phyloP scores from a whole-genome alignment of 352 stramenopile genomes.

The Phytopythium kandeliae region DNA sequence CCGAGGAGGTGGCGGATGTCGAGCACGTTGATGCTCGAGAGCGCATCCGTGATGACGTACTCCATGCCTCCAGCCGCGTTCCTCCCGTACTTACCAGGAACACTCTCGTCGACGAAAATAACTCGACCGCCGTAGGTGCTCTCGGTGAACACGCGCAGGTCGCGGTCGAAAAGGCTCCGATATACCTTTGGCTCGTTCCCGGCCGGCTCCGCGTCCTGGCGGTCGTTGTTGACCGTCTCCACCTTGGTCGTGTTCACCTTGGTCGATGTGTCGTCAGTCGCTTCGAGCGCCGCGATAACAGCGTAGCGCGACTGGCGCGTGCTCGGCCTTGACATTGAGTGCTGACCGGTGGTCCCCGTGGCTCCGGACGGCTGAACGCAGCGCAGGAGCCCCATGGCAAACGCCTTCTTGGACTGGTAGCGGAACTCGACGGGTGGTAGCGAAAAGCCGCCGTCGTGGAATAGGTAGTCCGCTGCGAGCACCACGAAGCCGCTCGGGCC shows the following conservation, averaged over 20 bases:
- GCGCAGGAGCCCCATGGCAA: constrained; percentile 9
- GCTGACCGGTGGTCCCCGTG: too few relatives aligned
- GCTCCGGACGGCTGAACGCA: too few relatives aligned
- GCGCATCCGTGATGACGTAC: constrained; percentile 19
- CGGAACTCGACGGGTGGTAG: neutral
- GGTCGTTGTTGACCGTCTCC: too few relatives aligned
- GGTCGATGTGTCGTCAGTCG: neutral
- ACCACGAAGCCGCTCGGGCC: constrained; percentile 15
- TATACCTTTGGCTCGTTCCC: constrained; percentile 5
- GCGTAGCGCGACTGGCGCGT: neutral
- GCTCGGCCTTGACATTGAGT: neutral
- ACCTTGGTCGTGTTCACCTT: neutral
- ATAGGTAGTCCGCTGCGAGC: constrained; percentile 18
- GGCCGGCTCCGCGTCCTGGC: too few relatives aligned
- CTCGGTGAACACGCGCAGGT: constrained; percentile 13
- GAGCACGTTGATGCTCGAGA: constrained; percentile 20
- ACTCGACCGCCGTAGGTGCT: constrained; percentile 15
- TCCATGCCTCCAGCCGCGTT: constrained; percentile 1
- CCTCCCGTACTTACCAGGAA: constrained; percentile 9
- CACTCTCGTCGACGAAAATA: constrained; percentile 17
- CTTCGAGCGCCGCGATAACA: neutral
- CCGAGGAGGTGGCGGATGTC: constrained; percentile 28
- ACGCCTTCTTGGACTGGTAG: constrained; percentile 5
- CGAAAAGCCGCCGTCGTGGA: constrained; percentile 5
- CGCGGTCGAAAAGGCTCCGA: constrained; percentile 26